Conservation (phyloP, 2,329 filamentous ascomycete species). For the Colletotrichum musae region DNA sequence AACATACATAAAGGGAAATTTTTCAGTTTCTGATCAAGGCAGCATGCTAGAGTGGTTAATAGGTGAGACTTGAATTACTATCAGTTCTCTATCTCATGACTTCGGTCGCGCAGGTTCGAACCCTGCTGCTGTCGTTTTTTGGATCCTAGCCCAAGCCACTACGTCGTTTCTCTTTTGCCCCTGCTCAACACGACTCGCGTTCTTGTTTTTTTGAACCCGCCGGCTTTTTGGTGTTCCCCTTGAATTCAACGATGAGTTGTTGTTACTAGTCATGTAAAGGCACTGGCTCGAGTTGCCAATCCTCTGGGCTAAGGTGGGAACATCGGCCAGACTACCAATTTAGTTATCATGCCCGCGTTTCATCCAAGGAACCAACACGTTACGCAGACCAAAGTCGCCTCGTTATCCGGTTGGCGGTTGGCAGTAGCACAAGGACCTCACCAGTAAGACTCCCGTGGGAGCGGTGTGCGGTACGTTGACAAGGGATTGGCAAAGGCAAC, state of each 20-base stretch:
- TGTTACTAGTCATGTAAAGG: neutral
- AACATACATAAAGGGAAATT: neutral
- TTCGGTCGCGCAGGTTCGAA: slow-evolving; percentile 41
- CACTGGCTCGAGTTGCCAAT: neutral
- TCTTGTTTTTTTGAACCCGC: neutral
- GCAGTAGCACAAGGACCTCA: neutral
- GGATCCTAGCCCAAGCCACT: neutral
- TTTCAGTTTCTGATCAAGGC: neutral
- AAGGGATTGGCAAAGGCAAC: slow-evolving; percentile 23
- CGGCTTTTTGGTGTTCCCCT: neutral
- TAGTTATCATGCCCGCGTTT: neutral
- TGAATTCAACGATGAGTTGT: neutral
- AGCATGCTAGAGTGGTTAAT: slow-evolving; percentile 42
- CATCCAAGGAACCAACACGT: neutral
- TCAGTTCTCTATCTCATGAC: slow-evolving; percentile 30
- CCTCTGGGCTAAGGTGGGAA: neutral
- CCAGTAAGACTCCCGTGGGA: neutral
- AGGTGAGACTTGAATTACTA: slow-evolving; percentile 36
- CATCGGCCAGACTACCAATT: neutral
- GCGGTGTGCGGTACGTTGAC: neutral
- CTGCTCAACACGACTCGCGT: neutral
- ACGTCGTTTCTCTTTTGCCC: neutral
- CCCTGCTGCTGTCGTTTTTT: slow-evolving; percentile 39
- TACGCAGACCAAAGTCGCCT: slow-evolving; percentile 1
- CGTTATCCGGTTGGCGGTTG: neutral